Percentiles rank a stretch among this genome's conserved stretches.
Conservation (phyloP, 257 asterid species). For the Galeopsis tetrahit region DNA sequence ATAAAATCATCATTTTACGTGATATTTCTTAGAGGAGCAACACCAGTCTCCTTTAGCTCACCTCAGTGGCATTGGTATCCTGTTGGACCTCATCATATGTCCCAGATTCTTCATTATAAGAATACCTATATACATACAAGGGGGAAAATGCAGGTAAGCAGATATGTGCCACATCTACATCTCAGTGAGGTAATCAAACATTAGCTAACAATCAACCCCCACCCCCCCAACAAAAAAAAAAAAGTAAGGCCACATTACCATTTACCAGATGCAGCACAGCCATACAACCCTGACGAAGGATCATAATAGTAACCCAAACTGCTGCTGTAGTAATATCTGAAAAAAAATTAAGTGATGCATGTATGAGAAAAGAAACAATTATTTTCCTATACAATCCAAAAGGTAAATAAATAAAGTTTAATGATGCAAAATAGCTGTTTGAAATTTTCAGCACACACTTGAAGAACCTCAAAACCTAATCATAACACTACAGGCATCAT, state of each 20-base stretch:
- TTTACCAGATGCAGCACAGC: conserved; percentile 83
- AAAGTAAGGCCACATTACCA: conserved; percentile 53
- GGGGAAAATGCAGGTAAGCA: conserved; percentile 21
- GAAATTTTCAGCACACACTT: not conserved
- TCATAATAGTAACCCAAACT: conserved; percentile 91
- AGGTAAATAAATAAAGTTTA: not conserved
- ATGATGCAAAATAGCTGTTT: conserved; percentile 14
- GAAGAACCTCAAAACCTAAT: not conserved
- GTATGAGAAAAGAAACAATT: conserved; percentile 8
- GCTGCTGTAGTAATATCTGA: conserved; percentile 93
- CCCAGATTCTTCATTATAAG: conserved; percentile 69
- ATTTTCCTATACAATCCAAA: not conserved
- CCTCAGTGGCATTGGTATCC: conserved; percentile 31
- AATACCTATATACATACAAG: conserved; percentile 53
- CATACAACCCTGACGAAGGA: conserved; percentile 83
- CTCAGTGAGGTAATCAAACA: not conserved
- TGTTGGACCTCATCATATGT: conserved; percentile 72
- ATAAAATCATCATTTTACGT: not conserved
- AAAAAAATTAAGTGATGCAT: not conserved
- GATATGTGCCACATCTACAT: conserved; percentile 1
- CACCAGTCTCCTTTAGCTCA: conserved; percentile 37
- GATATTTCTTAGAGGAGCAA: not conserved
- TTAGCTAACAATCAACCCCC: not conserved
- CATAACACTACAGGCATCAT: not conserved
- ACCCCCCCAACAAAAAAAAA: not conserved